A percentile compares a stretch with the other conserved stretches of the same genome.
Evolutionary conservation across 2,329 filamentous ascomycete species (phyloP).

Genomic region (Metarhizium album): DNA sequence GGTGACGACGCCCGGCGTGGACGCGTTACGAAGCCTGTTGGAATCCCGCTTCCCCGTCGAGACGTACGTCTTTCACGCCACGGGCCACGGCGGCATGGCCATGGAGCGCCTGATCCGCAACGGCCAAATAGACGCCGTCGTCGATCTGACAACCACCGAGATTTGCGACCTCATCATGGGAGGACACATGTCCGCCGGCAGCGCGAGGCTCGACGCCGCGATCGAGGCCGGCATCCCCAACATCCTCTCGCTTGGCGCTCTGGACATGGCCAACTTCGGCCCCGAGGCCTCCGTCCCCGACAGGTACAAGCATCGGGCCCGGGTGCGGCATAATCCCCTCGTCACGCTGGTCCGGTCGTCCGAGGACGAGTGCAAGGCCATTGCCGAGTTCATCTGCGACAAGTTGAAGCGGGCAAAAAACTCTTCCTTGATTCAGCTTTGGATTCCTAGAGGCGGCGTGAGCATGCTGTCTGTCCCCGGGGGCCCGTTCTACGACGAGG

Average conservation of each 20-base stretch:
- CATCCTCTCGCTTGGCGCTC: slow-evolving; percentile 38
- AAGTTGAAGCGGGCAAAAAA: slow-evolving; percentile 36
- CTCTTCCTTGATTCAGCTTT: slow-evolving; percentile 37
- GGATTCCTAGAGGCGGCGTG: slow-evolving; percentile 49
- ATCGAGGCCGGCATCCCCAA: slow-evolving; percentile 45
- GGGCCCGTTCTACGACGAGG: slow-evolving; percentile 39
- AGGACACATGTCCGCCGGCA: slow-evolving; percentile 51
- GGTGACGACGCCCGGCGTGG: slow-evolving; percentile 57
- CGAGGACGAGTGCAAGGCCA: slow-evolving; percentile 39
- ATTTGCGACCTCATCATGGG: slow-evolving; percentile 53
- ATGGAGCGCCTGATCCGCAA: slow-evolving; percentile 56
- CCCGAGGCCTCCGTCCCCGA: slow-evolving; percentile 43
- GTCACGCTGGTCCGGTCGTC: slow-evolving; percentile 58
- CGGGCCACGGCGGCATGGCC: slow-evolving; percentile 54
- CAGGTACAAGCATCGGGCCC: slow-evolving; percentile 34
- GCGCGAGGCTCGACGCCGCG: slow-evolving; percentile 45
- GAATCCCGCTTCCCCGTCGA: slow-evolving; percentile 37
- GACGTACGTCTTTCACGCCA: slow-evolving; percentile 58
- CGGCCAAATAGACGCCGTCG: slow-evolving; percentile 49
- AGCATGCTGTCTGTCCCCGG: slow-evolving; percentile 47
- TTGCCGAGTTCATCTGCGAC: slow-evolving; percentile 44
- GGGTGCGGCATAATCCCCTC: slow-evolving; percentile 55
- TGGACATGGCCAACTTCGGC: slow-evolving; percentile 57
- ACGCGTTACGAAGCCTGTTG: slow-evolving; percentile 40
- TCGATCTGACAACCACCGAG: slow-evolving; percentile 65